A percentile compares a stretch with the other conserved stretches of the same genome.
phyloP scores from a whole-genome alignment of 1,139 yeast genomes.

The Hemisphaericaspora subhashii region DNA sequence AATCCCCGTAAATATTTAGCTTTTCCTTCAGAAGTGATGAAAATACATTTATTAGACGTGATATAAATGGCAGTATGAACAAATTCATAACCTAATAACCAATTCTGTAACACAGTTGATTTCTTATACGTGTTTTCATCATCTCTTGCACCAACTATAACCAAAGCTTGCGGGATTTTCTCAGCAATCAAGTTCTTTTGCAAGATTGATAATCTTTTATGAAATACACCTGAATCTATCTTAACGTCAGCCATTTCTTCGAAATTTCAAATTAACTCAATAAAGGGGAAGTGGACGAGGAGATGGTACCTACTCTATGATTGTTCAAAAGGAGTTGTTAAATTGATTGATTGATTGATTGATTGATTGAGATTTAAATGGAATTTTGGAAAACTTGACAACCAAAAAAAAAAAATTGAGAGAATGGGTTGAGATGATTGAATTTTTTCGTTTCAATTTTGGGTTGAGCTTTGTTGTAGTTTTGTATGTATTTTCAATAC shows the following conservation, averaged over 20 bases:
- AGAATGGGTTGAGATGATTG: background rate
- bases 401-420: no score
- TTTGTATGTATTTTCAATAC: no score
- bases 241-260: slow-evolving; percentile 37
- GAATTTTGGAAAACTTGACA: no score
- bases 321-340: background rate
- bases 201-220: slow-evolving; percentile 40
- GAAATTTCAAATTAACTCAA: no score
- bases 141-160: slow-evolving; percentile 79
- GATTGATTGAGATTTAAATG: background rate
- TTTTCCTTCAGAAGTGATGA: slow-evolving; percentile 85
- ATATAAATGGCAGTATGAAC: slow-evolving; percentile 82
- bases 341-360: slow-evolving; percentile 5
- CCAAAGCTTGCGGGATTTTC: slow-evolving; percentile 56
- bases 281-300: no score
- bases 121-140: slow-evolving; percentile 90
- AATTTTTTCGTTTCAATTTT: no score
- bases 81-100: slow-evolving; percentile 94
- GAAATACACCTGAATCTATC: slow-evolving; percentile 41
- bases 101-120: slow-evolving; percentile 83
- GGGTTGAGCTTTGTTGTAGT: background rate
- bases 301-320: no score
- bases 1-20: slow-evolving; percentile 73
- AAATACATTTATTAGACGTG: slow-evolving; percentile 57
- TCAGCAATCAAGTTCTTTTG: slow-evolving; percentile 41